Conservation (phyloP, 2,329 filamentous ascomycete species). For the Penicillium corylophilum region DNA sequence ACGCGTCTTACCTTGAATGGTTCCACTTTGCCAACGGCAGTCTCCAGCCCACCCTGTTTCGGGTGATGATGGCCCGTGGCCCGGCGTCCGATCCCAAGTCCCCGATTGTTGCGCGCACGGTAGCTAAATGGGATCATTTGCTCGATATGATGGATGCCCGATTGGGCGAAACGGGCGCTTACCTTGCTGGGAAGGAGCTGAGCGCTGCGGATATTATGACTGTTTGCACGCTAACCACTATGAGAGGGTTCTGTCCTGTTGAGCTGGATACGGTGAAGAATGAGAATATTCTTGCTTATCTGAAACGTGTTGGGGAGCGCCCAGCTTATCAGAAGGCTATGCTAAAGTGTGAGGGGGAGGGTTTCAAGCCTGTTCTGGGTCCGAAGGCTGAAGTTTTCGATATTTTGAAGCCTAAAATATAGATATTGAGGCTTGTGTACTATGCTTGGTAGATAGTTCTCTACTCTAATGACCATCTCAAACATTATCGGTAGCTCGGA, state of each 20-base stretch:
- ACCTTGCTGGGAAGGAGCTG: constrained; percentile 19
- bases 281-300: constrained; percentile 18
- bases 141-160: constrained; percentile 17
- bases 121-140: constrained; percentile 7
- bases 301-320: constrained; percentile 20
- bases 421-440: background rate
- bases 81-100: constrained; percentile 7
- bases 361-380: constrained; percentile 19
- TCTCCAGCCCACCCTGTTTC: constrained; percentile 16
- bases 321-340: constrained; percentile 23
- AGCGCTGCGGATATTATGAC: constrained; percentile 25
- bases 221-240: constrained; percentile 21
- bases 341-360: constrained; percentile 21
- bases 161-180: constrained; percentile 19
- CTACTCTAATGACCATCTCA: background rate
- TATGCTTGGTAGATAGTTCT: background rate
- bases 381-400: constrained; percentile 12
- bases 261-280: constrained; percentile 19
- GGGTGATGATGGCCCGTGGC: constrained; percentile 13
- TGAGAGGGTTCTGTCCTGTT: constrained; percentile 19
- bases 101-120: constrained; percentile 2
- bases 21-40: constrained; percentile 23
- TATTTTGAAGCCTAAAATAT: constrained; percentile 9
- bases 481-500: background rate
- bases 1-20: constrained; percentile 22